These are phyloP conservation scores for Sporothrix globosa DNA, from an alignment of 2,329 filamentous ascomycete genomes.

Conservation along the genomic window DNA sequence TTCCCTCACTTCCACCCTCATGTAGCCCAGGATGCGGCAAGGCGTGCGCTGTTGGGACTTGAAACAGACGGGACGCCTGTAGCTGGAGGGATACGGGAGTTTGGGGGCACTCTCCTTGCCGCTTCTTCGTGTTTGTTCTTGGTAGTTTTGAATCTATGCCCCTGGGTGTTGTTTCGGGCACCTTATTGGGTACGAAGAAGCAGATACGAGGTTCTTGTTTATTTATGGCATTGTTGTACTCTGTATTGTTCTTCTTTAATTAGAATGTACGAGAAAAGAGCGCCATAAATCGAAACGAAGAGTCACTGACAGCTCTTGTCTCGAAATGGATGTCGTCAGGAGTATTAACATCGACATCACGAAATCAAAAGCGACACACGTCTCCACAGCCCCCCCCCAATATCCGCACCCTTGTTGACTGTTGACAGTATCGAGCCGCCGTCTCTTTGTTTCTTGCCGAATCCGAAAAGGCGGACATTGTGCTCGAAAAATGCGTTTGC, in stretches of 20 bases:
- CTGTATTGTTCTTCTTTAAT: background rate
- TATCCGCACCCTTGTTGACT: conserved; percentile 5
- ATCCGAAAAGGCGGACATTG: conserved; percentile 25
- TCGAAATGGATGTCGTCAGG: background rate
- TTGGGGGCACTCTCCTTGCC: background rate
- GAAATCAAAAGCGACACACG: background rate
- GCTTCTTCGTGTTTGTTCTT: background rate
- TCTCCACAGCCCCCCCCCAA: background rate
- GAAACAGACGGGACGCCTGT: conserved; percentile 2
- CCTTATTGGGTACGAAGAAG: conserved; percentile 11
- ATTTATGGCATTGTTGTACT: background rate
- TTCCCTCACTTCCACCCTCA: background rate
- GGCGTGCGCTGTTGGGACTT: background rate
- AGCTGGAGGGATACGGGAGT: background rate
- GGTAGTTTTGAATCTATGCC: background rate
- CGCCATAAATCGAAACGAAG: background rate
- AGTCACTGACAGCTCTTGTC: background rate
- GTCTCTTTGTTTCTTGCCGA: background rate
- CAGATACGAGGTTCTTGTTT: conserved; percentile 19
- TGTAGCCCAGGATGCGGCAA: background rate
- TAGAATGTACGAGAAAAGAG: background rate
- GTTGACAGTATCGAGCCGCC: conserved; percentile 2
- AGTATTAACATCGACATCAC: background rate
- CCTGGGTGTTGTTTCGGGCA: background rate
- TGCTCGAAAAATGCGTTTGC: conserved; percentile 16